These are phyloP conservation scores for Teratosphaeria gauchensis DNA, from an alignment of 2,329 filamentous ascomycete species.

Conservation along the genomic window DNA sequence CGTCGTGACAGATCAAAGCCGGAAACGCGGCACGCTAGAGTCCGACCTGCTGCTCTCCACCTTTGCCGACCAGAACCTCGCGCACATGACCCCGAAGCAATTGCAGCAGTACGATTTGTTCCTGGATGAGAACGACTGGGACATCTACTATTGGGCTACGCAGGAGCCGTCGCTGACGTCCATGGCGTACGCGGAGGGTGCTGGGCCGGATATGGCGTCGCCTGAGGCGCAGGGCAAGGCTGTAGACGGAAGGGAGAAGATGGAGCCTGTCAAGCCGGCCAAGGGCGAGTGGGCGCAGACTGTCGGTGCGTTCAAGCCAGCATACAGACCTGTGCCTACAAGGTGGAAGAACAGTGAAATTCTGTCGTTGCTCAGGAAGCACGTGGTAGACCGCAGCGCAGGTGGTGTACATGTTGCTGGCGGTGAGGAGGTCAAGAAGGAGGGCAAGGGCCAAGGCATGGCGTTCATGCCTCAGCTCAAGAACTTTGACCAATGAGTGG, in stretches of 20 bases:
- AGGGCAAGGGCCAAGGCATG: conserved; percentile 32
- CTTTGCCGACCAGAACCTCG: conserved; percentile 74
- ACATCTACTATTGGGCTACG: conserved; percentile 99
- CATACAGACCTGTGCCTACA: conserved; percentile 78
- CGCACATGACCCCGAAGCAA: conserved; percentile 60
- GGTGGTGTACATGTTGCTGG: conserved; percentile 42
- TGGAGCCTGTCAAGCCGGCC: conserved; percentile 33
- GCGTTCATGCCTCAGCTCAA: conserved; percentile 44
- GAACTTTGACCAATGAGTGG: conserved; percentile 32
- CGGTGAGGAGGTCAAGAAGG: conserved; percentile 25
- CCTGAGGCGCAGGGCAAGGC: conserved; percentile 35
- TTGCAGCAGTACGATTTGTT: conserved; percentile 81
- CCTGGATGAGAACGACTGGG: conserved; percentile 99
- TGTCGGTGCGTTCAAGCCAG: conserved; percentile 84
- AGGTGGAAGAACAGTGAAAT: conserved; percentile 81
- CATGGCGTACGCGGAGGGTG: conserved; percentile 46
- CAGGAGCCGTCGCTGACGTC: conserved; percentile 61
- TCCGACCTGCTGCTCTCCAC: conserved; percentile 93
- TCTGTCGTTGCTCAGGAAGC: conserved; percentile 62
- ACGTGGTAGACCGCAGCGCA: conserved; percentile 65
- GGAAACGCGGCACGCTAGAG: conserved; percentile 92
- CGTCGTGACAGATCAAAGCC: conserved; percentile 66
- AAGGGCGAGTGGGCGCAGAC: conserved; percentile 94
- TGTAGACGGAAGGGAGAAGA: conserved; percentile 13
- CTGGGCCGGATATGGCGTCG: conserved; percentile 34